Evolutionary conservation across 768 basidiomycete genomes (phyloP).

Genomic region (Cystobasidium onofrii): DNA sequence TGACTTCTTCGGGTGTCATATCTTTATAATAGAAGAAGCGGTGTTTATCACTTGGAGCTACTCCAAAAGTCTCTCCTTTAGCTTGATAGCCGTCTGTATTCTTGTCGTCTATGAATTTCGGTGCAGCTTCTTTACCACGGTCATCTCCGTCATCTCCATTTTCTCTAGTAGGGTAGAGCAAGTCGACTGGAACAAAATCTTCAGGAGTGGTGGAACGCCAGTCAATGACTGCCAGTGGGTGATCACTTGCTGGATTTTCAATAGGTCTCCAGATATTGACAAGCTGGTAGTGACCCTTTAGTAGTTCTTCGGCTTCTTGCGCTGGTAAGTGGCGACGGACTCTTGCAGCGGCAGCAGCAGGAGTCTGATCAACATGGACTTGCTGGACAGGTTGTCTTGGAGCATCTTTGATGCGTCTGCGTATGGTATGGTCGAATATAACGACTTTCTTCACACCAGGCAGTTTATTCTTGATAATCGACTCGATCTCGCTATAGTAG

Average conservation of each 20-base stretch:
- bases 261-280: constrained; percentile 32
- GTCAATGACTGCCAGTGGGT: constrained; percentile 31
- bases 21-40: constrained; percentile 25
- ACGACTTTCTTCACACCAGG: constrained; percentile 20
- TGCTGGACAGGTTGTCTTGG: constrained; percentile 28
- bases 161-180: constrained; percentile 14
- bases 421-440: constrained; percentile 33
- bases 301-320: constrained; percentile 24
- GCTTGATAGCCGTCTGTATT: constrained; percentile 23
- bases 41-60: constrained; percentile 23
- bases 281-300: constrained; percentile 14
- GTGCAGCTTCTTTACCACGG: constrained; percentile 17
- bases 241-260: constrained; percentile 1
- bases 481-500: constrained; percentile 26
- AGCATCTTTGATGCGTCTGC: not conserved
- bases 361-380: constrained; percentile 30
- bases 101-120: not conserved
- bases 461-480: constrained; percentile 8
- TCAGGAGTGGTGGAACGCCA: constrained; percentile 22
- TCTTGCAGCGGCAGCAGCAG: constrained; percentile 12
- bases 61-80: constrained; percentile 15
- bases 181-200: constrained; percentile 21
- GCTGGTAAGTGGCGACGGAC: constrained; percentile 23
- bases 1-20: constrained; percentile 28
- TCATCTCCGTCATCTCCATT: constrained; percentile 20